These are phyloP conservation scores for Ceriops decandra DNA, from an alignment of 345 rosid species.

Conservation along the genomic window DNA sequence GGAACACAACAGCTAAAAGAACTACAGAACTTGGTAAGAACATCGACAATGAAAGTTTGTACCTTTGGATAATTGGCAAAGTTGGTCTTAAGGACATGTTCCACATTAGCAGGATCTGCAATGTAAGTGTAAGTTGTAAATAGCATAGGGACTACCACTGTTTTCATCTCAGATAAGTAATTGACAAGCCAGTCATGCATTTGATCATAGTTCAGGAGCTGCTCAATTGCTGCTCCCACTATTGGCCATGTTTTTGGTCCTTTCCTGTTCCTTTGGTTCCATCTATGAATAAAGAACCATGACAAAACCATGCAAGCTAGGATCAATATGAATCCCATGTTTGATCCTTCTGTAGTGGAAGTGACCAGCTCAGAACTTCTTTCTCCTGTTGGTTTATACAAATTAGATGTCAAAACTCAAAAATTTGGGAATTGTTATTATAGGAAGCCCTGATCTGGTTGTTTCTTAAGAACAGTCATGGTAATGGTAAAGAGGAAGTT, in stretches of 20 bases:
- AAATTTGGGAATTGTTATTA: neutral
- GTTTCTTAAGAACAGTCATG: constrained; percentile 22
- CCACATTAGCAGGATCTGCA: constrained; percentile 89
- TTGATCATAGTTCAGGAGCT: constrained; percentile 61
- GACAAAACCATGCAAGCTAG: constrained; percentile 45
- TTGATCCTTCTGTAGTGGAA: constrained; percentile 25
- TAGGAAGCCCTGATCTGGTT: neutral
- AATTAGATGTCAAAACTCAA: too few species aligned
- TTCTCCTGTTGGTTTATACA: constrained; percentile 11
- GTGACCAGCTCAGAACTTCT: neutral
- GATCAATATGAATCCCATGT: constrained; percentile 35
- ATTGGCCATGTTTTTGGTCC: constrained; percentile 97
- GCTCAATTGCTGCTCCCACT: constrained; percentile 86
- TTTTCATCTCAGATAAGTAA: constrained; percentile 54
- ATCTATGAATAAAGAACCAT: constrained; percentile 65
- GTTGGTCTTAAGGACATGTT: constrained; percentile 82
- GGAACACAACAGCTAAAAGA: neutral
- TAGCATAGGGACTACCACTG: constrained; percentile 88
- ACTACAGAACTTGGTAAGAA: neutral
- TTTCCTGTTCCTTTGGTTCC: constrained; percentile 63
- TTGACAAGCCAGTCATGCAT: constrained; percentile 95
- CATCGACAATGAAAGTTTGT: neutral
- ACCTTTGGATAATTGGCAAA: constrained; percentile 92
- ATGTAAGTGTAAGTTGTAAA: constrained; percentile 81
- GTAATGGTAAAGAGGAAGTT: constrained; percentile 12